Conservation (phyloP, 306 rosid species). For the Vigna hirtella region DNA sequence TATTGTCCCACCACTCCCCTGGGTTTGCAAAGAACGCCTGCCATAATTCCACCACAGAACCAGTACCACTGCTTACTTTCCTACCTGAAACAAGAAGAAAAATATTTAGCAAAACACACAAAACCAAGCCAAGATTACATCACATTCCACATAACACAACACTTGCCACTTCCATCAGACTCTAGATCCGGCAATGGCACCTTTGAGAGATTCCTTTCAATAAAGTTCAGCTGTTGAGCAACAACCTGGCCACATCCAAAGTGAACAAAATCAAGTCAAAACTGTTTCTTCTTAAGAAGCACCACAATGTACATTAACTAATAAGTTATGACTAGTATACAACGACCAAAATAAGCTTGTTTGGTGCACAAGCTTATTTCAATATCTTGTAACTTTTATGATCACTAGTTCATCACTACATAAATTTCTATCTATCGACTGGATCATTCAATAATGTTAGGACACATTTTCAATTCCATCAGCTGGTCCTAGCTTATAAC, state of each 20-base stretch:
- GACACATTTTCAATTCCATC: too few relatives aligned
- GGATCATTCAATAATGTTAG: too few relatives aligned
- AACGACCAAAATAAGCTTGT: too few relatives aligned
- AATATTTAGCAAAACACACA: constrained; percentile 13
- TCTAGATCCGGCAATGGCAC: constrained; percentile 54
- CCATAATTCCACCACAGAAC: constrained; percentile 79
- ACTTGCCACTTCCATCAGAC: constrained; percentile 61
- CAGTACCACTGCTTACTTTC: constrained; percentile 51
- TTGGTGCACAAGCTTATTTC: too few relatives aligned
- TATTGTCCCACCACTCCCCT: constrained; percentile 64
- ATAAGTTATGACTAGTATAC: not conserved
- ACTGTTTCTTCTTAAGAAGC: not conserved
- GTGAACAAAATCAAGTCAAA: not conserved
- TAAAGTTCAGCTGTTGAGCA: constrained; percentile 83
- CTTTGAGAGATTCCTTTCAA: constrained; percentile 60
- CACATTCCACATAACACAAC: constrained; percentile 14
- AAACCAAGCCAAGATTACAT: constrained; percentile 24
- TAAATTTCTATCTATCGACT: not conserved
- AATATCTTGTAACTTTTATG: too few relatives aligned
- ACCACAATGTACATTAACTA: not conserved
- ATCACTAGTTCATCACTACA: too few relatives aligned
- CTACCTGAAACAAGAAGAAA: constrained; percentile 54
- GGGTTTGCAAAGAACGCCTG: constrained; percentile 69
- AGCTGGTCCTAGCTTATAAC: too few relatives aligned
- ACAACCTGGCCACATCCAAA: constrained; percentile 62